These are phyloP conservation scores for Acidiella bohemica DNA, from an alignment of 495 filamentous ascomycete genomes.

Conservation along the genomic window DNA sequence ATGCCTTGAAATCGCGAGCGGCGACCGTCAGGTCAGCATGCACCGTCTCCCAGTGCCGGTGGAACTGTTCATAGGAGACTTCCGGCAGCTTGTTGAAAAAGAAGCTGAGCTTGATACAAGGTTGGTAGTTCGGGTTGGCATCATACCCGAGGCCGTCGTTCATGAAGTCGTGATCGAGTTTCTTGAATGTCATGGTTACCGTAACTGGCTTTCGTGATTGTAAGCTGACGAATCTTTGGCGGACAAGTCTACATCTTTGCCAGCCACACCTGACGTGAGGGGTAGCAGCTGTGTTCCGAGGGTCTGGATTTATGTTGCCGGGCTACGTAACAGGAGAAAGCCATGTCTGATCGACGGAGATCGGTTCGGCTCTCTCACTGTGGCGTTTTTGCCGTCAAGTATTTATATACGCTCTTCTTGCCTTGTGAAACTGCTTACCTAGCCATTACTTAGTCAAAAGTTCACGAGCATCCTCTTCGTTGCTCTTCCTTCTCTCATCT, in stretches of 20 bases:
- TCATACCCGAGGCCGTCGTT: slow-evolving; percentile 19
- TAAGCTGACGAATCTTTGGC: not conserved
- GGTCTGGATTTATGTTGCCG: too few relatives aligned
- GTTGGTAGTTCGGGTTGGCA: slow-evolving; percentile 22
- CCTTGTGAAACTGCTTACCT: too few relatives aligned
- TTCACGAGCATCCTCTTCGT: slow-evolving; percentile 22
- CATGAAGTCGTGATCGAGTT: slow-evolving; percentile 22
- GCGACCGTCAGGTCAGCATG: slow-evolving; percentile 24
- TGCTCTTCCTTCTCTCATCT: slow-evolving; percentile 24
- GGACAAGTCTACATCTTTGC: not conserved
- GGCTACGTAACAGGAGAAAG: too few relatives aligned
- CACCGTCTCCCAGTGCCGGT: slow-evolving; percentile 25
- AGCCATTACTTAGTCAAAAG: slow-evolving; percentile 14
- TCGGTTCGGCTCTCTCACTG: too few relatives aligned
- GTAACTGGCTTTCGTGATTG: slow-evolving; percentile 2
- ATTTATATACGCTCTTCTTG: too few relatives aligned
- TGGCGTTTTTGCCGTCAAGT: too few relatives aligned
- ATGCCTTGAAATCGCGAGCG: slow-evolving; percentile 19
- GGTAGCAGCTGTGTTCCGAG: too few relatives aligned
- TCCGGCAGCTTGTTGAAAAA: slow-evolving; percentile 26
- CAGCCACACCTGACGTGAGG: too few relatives aligned
- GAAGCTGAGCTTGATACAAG: slow-evolving; percentile 25
- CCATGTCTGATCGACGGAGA: too few relatives aligned
- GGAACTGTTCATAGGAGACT: slow-evolving; percentile 26
- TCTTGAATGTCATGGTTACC: slow-evolving; percentile 24